These are phyloP conservation scores for Cladorrhinum sp. DNA, from an alignment of 2,329 filamentous ascomycete genomes.

Conservation along the genomic window DNA sequence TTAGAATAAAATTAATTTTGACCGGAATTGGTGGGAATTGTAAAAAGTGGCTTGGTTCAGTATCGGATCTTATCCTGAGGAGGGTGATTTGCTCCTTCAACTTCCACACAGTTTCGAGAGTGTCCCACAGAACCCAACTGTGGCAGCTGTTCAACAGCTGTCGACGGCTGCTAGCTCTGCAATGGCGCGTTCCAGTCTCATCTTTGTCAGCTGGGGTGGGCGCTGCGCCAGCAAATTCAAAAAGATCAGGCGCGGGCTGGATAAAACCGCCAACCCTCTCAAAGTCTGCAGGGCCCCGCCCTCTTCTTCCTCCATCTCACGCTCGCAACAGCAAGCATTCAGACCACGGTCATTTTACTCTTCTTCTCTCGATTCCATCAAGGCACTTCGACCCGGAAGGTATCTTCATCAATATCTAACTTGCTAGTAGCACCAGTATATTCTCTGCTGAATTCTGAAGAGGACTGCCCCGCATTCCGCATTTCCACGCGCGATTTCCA, in stretches of 20 bases:
- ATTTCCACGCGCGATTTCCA: not conserved
- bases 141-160: not conserved
- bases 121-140: not conserved
- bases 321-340: slow-evolving; percentile 6
- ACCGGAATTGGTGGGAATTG: not conserved
- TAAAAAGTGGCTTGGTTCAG: not conserved
- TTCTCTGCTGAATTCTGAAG: not conserved
- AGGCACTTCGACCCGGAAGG: slow-evolving; percentile 10
- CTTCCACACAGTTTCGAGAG: not conserved
- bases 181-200: slow-evolving; percentile 4
- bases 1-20: too few species aligned
- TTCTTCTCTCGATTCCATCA: slow-evolving; percentile 19
- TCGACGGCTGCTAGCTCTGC: slow-evolving; percentile 5
- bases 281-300: slow-evolving; percentile 4
- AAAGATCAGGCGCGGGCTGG: not conserved
- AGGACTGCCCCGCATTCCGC: not conserved
- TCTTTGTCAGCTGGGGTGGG: not conserved
- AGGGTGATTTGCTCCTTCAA: not conserved
- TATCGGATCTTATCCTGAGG: not conserved
- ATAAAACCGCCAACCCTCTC: not conserved
- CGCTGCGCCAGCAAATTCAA: not conserved
- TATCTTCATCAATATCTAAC: slow-evolving; percentile 21
- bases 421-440: slow-evolving; percentile 24
- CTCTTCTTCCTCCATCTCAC: slow-evolving; percentile 9
- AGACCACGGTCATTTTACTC: not conserved